Conservation (phyloP, 176 grass and related monocot species). For the Phragmites australis region DNA sequence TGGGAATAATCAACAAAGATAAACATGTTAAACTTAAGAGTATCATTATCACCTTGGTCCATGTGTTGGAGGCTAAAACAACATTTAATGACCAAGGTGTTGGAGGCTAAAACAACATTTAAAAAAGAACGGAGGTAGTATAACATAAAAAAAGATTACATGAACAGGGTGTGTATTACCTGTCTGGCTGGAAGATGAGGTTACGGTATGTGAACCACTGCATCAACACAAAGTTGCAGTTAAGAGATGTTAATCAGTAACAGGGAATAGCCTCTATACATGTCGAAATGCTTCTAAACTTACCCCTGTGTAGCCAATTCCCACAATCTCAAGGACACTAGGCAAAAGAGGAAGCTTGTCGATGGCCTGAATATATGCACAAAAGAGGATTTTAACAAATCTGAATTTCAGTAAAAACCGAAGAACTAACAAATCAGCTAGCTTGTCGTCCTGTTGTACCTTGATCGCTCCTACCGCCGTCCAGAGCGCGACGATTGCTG, state of each 20-base stretch:
- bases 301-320: slow-evolving; percentile 87
- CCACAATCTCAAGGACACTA: slow-evolving; percentile 80
- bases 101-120: too few species aligned
- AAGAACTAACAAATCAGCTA: neutral
- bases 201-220: slow-evolving; percentile 98
- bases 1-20: too few species aligned
- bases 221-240: slow-evolving; percentile 42
- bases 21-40: too few species aligned
- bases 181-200: slow-evolving; percentile 87
- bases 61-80: too few species aligned
- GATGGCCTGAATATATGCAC: slow-evolving; percentile 48
- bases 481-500: slow-evolving; percentile 75
- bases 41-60: too few species aligned
- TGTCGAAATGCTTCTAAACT: slow-evolving; percentile 13
- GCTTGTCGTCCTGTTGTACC: slow-evolving; percentile 29
- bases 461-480: slow-evolving; percentile 65
- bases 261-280: neutral
- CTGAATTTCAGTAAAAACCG: neutral
- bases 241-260: slow-evolving; percentile 1
- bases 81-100: too few species aligned
- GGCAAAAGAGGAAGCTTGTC: slow-evolving; percentile 87
- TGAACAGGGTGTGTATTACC: slow-evolving; percentile 43
- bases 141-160: neutral
- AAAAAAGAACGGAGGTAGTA: too few species aligned
- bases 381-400: neutral